Base-by-base conservation (phyloP, 2,329 filamentous ascomycete genomes). In the Paramyrothecium sp. region DNA sequence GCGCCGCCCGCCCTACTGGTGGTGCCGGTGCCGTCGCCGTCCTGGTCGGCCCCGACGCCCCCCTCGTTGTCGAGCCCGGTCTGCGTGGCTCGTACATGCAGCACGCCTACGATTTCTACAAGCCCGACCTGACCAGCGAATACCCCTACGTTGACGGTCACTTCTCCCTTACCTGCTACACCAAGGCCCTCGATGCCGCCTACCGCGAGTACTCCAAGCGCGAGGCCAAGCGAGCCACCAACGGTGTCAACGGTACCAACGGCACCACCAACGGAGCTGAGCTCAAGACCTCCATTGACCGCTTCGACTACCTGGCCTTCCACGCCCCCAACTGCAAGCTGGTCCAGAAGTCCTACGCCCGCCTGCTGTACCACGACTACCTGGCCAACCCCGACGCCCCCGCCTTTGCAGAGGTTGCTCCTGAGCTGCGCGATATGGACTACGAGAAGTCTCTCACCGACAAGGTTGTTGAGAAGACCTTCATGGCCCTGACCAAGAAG, bases 81-180 rank as follows among this genome's bases (percentile, higher is more conserved):
- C 85, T 92, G 71, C 88, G 90, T 69, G 90, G 89, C 71, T 88
- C 82, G 67, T 92, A 91, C 81, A 89, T 93, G 87, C 82, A 88
- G 74, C 90, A 94, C 78, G 88, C 88, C 67, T 95, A 94, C 76
- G 90, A 94, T 75, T 94, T 94, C 75, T 94, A 92, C 86, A 94
- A 94, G 87, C 90, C 90, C 69, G 90, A 94, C 75, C 81, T 94
- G 64, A 90, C 90, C 69, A 91, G 88, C 83, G 90, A 94, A 78
- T 94, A 94, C 79, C 90, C 90, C 62, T 88, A 91, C 70, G 90
- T 94, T 58, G 90, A 94, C 68, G 90, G 90, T 60, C 90, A 93
- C 75, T 92, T 87, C 82, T 94, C 90, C 52, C 75, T 92, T 73
- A 89, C 80, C 75, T 94, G 90, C 83, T 94, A 94, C 78, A 90